Base-by-base conservation (phyloP, 176 grass and related monocot species). In the Lolium rigidum region DNA sequence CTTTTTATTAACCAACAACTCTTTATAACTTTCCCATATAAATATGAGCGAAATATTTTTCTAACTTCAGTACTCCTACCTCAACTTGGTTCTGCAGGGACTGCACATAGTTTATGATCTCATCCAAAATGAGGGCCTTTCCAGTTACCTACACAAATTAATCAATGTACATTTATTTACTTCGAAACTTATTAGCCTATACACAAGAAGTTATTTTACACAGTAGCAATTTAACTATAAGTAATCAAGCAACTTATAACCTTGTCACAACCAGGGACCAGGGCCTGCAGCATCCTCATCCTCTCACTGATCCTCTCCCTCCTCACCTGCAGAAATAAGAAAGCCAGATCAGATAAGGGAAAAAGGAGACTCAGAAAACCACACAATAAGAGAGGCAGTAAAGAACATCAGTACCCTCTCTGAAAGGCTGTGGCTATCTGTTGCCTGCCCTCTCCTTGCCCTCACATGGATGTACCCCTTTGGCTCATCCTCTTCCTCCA, bases 51-150 rank as follows among this genome's bases (percentile, higher is more conserved):
- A 55, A 4, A 58, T n/a, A 35, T 55, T 35, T 28, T 46, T 9
- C 2, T 5, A 24, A 77, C 8, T 74, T 37, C 67, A 11, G 56
- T 89, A 95, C 31, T 35, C 31, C 31, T 35, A 35, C 93, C 95
- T 98, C 95, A 69, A 98, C 93, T 95, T 98, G 95, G 83, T 98
- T 93, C 76, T 98, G 95, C 73, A 98, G 84, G 68, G 93, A 93
- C 64, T 93, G 95, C 35, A 98, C 93, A 58, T 98, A 98, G 58
- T 98, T 98, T 64, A 95, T 98, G 31, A 98, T 98, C 87, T 98
- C 95, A 83, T 98, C 95, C 83, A 98, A 71, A 80, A 98, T 52
- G 50, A 90, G 90, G 18, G 93, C 93, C 74, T 98, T 95, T 20
- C 95, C 93, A 87, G 87, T 92, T 49, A 98, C 87, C 95, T 97